Base-by-base conservation (phyloP, 2,329 filamentous ascomycete species). In the Aspergillus fumigatus region DNA sequence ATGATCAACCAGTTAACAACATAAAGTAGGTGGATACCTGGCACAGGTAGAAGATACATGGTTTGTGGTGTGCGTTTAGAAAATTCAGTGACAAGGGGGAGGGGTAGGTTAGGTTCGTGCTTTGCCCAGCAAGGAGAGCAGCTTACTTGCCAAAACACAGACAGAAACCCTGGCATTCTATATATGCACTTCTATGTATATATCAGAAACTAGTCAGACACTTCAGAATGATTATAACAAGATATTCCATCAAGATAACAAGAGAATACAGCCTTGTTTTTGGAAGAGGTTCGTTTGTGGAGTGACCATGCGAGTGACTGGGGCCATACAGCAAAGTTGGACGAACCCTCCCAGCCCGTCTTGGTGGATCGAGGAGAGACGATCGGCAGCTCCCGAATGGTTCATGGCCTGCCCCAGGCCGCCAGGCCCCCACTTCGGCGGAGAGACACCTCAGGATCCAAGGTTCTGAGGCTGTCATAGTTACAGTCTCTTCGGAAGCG, bases 321-420 rank as follows among this genome's bases (percentile, higher is more conserved):
- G 10, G 9, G 3, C 9, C 27, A 29, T 29, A 43, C 8, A 43
- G n/a, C 7, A 23, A 10, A 43, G n/a, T 10, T 43, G 40, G 40
- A 43, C 40, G 32, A 35, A 35, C 32, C 11, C 29, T 32, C 29
- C 29, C 29, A 32, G 29, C 29, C 29, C 32, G 32, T 35, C 11
- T 35, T 17, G 14, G 11, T 35, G 32, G 32, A 17, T 35, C 32
- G 17, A 17, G 41, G 48, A 27, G 38, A 51, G 45, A 21, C 43
- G 40, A 58, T 58, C 53, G 56, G 56, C 49, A 55, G 53, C 53
- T 52, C 48, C 56, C 56, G 56, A 58, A 49, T 54, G 56, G 56
- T 57, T 57, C 55, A 14, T 43, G 8, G 40, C n/a, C 21, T n/a
- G 40, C 40, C 40, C 40, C 40, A 43, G 40, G 40, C 40, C 11